phyloP scores from a whole-genome alignment of 2,329 filamentous ascomycete species.

The Boeremia exigua region DNA sequence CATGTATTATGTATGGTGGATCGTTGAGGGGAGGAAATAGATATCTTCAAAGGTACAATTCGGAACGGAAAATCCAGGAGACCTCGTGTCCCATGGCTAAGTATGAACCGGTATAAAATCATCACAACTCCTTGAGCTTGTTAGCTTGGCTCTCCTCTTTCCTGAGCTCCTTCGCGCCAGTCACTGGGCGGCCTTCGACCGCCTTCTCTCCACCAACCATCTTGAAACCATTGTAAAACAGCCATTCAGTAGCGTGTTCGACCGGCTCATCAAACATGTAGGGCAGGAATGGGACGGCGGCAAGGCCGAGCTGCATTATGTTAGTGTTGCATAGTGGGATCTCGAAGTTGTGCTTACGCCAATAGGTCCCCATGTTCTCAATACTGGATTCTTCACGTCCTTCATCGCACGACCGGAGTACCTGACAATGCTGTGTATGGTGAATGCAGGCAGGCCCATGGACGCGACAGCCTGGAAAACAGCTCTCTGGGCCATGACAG shows the following conservation, averaged over 20 bases:
- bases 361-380: constrained; percentile 89
- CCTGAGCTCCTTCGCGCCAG: constrained; percentile 47
- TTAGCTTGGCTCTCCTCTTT: constrained; percentile 40
- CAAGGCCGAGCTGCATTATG: constrained; percentile 60
- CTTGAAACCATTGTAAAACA: constrained; percentile 83
- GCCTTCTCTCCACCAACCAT: constrained; percentile 70
- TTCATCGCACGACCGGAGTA: constrained; percentile 90
- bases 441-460: constrained; percentile 94
- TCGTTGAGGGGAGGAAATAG: too few relatives aligned
- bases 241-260: constrained; percentile 88
- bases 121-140: constrained; percentile 50
- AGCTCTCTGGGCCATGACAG: constrained; percentile 88
- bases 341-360: constrained; percentile 66
- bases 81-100: neutral
- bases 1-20: too few relatives aligned
- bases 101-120: constrained; percentile 10
- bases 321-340: constrained; percentile 2
- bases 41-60: too few relatives aligned
- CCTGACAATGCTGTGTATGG: constrained; percentile 89
- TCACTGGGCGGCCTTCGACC: constrained; percentile 53
- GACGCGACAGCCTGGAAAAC: constrained; percentile 89
- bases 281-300: constrained; percentile 79
- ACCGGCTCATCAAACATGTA: constrained; percentile 90
- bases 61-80: neutral
- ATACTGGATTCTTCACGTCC: constrained; percentile 72